phyloP scores from a whole-genome alignment of 2,329 filamentous ascomycete species.

The Fusarium acutatum region DNA sequence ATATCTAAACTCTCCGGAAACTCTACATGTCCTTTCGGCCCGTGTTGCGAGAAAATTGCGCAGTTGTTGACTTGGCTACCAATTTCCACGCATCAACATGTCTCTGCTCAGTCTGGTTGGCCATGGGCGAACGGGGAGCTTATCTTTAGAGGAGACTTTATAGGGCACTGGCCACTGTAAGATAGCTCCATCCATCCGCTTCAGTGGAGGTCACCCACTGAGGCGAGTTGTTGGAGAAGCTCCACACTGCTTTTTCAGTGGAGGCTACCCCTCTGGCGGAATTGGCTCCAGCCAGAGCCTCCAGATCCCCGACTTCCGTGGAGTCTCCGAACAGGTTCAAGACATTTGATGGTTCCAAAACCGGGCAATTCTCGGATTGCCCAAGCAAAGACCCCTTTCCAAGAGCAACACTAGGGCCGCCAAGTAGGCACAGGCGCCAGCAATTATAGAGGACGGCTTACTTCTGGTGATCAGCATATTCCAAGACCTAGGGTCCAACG shows the following conservation, averaged over 20 bases:
- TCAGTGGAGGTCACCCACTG: conserved; percentile 14
- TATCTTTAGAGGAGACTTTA: conserved; percentile 7
- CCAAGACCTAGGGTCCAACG: conserved; percentile 16
- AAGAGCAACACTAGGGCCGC: not conserved
- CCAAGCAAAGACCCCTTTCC: not conserved
- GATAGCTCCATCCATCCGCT: not conserved
- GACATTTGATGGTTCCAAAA: not conserved
- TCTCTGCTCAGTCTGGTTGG: conserved; percentile 28
- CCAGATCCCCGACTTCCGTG: not conserved
- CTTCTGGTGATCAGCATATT: conserved; percentile 2
- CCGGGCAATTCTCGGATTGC: not conserved
- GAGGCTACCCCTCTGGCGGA: conserved; percentile 22
- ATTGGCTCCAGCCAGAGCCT: conserved; percentile 14
- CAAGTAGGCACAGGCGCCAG: not conserved
- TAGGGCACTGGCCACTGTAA: conserved; percentile 22
- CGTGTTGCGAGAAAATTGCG: not conserved
- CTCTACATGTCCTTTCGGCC: not conserved
- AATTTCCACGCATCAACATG: conserved; percentile 7
- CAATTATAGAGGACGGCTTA: not conserved
- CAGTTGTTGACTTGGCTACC: not conserved
- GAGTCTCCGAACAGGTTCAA: not conserved
- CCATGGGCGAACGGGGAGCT: not conserved
- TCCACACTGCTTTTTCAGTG: conserved; percentile 38
- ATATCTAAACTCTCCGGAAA: not conserved
- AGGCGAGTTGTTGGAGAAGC: conserved; percentile 10